A percentile compares a stretch with the other conserved stretches of the same genome.
Evolutionary conservation across 371 early-diverging fungal genomes (phyloP).

Genomic region (Lichtheimia hyalospora): DNA sequence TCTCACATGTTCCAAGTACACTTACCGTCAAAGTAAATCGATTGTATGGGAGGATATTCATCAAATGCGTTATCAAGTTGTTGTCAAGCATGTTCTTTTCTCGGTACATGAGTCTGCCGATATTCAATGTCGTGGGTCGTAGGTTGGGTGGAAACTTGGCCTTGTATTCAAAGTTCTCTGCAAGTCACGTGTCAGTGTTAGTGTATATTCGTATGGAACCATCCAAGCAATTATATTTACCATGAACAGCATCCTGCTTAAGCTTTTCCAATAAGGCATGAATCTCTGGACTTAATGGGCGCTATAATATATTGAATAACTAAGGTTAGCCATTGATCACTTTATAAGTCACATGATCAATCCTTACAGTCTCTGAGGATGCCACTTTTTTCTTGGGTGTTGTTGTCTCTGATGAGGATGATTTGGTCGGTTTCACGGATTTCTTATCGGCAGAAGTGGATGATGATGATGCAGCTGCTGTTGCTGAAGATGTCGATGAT

Average conservation of each 20-base stretch:
- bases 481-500: not conserved
- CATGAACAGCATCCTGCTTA: constrained; percentile 12
- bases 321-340: not conserved
- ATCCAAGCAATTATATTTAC: constrained; percentile 2
- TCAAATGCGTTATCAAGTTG: constrained; percentile 42
- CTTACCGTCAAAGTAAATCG: constrained; percentile 50
- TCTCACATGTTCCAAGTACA: not conserved
- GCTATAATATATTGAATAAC: constrained; percentile 11
- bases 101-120: constrained; percentile 39
- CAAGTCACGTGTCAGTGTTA: not conserved
- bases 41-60: constrained; percentile 53
- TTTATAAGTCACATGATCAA: not conserved
- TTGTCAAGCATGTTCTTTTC: constrained; percentile 40
- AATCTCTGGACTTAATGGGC: constrained; percentile 31
- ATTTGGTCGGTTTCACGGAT: not conserved
- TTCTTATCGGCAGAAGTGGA: not conserved
- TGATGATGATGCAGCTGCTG: too few species aligned
- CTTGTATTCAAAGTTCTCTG: constrained; percentile 40
- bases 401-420: not conserved
- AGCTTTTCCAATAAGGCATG: constrained; percentile 26
- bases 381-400: not conserved
- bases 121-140: constrained; percentile 43
- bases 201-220: not conserved
- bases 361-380: not conserved
- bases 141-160: constrained; percentile 46